Conservation (phyloP, 1,284 basidiomycete genomes). For the Xerocomus minutiporus region DNA sequence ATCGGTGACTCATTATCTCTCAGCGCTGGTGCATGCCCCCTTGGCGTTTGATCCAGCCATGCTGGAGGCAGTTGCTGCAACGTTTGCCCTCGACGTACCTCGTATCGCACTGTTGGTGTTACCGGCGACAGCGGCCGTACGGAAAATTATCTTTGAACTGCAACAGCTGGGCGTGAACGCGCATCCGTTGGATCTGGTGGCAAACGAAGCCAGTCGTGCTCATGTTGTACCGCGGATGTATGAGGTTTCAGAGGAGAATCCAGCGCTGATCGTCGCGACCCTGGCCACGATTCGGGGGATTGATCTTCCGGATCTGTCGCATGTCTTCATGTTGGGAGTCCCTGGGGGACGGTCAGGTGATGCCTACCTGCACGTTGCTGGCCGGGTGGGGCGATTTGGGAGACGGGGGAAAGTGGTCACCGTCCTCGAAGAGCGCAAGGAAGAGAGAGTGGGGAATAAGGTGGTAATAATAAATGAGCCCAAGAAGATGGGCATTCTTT, state of each 20-base stretch:
- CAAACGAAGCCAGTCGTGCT: constrained; percentile 38
- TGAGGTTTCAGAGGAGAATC: constrained; percentile 41
- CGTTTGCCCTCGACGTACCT: constrained; percentile 70
- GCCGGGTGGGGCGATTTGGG: constrained; percentile 72
- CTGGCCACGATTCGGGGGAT: constrained; percentile 64
- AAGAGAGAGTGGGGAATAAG: constrained; percentile 29
- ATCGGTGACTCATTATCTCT: constrained; percentile 9
- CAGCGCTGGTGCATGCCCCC: constrained; percentile 44
- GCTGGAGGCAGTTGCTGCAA: constrained; percentile 64
- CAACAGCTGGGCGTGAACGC: constrained; percentile 65
- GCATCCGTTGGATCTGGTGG: constrained; percentile 50
- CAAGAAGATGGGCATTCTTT: constrained; percentile 43
- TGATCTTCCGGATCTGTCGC: constrained; percentile 64
- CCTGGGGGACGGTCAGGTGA: constrained; percentile 51
- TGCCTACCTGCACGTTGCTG: constrained; percentile 65
- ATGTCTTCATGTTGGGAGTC: constrained; percentile 68
- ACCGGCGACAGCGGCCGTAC: constrained; percentile 54
- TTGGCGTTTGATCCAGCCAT: constrained; percentile 51
- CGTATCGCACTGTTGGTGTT: constrained; percentile 61
- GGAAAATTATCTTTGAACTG: constrained; percentile 59
- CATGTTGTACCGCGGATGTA: constrained; percentile 38
- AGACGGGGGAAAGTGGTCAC: constrained; percentile 59
- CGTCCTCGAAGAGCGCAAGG: constrained; percentile 42
- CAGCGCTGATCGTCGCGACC: constrained; percentile 64
- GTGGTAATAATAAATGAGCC: constrained; percentile 35